Evolutionary conservation across 306 rosid genomes (phyloP), one percentile per base, ranked within the genome.

Genomic region (Rubus idaeus): DNA sequence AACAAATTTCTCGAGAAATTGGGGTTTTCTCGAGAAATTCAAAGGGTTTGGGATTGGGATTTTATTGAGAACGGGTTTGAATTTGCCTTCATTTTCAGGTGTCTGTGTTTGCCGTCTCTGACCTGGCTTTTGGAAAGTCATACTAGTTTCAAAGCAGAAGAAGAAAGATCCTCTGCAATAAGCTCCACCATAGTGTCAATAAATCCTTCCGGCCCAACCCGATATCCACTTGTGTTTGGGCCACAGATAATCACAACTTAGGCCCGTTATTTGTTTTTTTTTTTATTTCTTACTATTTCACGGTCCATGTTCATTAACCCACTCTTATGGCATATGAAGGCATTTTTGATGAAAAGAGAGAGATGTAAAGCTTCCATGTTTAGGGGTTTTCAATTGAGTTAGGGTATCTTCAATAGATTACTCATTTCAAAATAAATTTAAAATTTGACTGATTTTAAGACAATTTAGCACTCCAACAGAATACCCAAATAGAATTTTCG

Each of bases 41-140:
- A 71, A 18, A 56, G 63, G 44, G 71, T 12, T 73, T 47, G 42
- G 68, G 69, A 79, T 64, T 62, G 17, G 73, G 74, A 62, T 7
- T 73, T 58, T 53, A 30, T 30, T 30, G 35, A 30, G 35, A 30
- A 30, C 35, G 20, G 42, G 10, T 53, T 71, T 17, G 77, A 73
- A 57, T 8, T 53, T 18, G 63, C 21, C 23, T 58, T 73, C 40
- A 71, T 50, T 39, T 16, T n/a, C 30, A 52, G 62, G 62, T 20
- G 12, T 2, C 1, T 30, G 35, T 30, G 35, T 30, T 30, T 30
- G 35, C 35, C 35, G 35, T 30, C 35, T 30, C 35, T 18, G 62
- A 10, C 30, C 20, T 45, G 2, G 49, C 8, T 7, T 7, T 56
- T 20, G 30, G 21, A n/a, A 21, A 23, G 68, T 73, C 77, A 6